Evolutionary conservation across 768 basidiomycete genomes (phyloP).

Genomic region (Suillus sp.): DNA sequence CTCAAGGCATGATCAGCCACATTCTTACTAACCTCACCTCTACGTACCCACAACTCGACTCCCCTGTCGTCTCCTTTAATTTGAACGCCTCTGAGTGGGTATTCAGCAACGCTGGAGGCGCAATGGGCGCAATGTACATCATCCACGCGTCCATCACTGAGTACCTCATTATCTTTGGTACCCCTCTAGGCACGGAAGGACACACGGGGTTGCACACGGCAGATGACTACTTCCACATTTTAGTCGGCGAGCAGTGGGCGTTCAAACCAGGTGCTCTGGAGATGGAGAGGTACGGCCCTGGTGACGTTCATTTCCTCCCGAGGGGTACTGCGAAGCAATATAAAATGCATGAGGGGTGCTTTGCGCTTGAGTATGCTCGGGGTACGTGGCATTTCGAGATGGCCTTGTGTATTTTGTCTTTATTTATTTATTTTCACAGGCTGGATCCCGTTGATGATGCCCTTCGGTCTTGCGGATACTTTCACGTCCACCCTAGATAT

Average conservation of each 20-base stretch:
- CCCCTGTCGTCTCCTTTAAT: conserved; percentile 53
- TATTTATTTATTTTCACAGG: conserved; percentile 49
- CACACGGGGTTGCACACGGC: conserved; percentile 93
- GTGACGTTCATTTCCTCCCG: conserved; percentile 81
- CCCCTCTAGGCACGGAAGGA: conserved; percentile 95
- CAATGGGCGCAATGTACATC: conserved; percentile 98
- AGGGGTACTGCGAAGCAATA: conserved; percentile 93
- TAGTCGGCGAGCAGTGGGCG: conserved; percentile 94
- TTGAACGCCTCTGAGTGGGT: conserved; percentile 81
- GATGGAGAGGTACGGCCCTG: conserved; percentile 84
- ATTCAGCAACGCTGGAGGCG: conserved; percentile 96
- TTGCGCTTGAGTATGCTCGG: conserved; percentile 92
- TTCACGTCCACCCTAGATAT: conserved; percentile 89
- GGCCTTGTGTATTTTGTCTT: background rate
- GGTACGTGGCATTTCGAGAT: conserved; percentile 51
- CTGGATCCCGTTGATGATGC: conserved; percentile 97
- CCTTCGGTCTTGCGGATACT: conserved; percentile 88
- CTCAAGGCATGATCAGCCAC: conserved; percentile 73
- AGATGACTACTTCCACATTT: conserved; percentile 97
- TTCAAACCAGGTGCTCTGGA: conserved; percentile 79
- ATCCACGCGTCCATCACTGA: conserved; percentile 97
- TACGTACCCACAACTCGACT: conserved; percentile 63
- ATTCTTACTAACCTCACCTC: conserved; percentile 79
- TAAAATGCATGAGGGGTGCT: conserved; percentile 96
- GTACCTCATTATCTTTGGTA: conserved; percentile 95